Evolutionary conservation across 2,329 filamentous ascomycete species (phyloP), one percentile per base, ranked within the genome.

Genomic region (Aspergillus novofumigatus): DNA sequence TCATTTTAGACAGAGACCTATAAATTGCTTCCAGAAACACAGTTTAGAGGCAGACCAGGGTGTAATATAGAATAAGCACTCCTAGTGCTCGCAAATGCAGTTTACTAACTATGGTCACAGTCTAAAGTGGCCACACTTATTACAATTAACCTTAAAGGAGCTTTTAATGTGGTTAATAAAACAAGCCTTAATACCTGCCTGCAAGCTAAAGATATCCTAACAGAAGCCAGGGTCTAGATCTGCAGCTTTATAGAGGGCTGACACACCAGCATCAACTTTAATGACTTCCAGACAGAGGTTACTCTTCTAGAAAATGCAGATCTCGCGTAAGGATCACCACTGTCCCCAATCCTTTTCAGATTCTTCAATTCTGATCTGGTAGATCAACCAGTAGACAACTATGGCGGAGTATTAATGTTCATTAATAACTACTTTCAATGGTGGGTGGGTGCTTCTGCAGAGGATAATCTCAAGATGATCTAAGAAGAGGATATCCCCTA

Each of bases 341-440:
- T 77, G 0, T 77, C 70, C 0, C 70, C 65, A 1, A 68, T 73
- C 10, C 58, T 74, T 3, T 76, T 72, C 54, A 63, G 71, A 17
- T 72, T 74, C 63, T 75, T 71, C 57, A 75, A 76, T 51, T 66
- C 66, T 26, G 68, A 75, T 49, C 65, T 75, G 8, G 69, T 76
- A 2, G 59, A 76, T 35, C 56, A 67, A 42, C 53, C 56, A 0
- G 59, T 66, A 10, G 25, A 59, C 44, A 51, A 9, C 25, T 35
- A 62, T n/a, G 57, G 67, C 21, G 69, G 68, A 9, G 63, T 66
- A 35, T 70, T 57, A 28, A 64, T 59, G 50, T 77, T 68, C 56
- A 71, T 62, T 41, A 62, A 60, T 56, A 69, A 66, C 56, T 76
- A 66, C 32, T 67, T 63, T 44, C 48, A 53, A 8, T 67, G 60